phyloP scores from a whole-genome alignment of 495 filamentous ascomycete genomes.

The Xylaria castorea region DNA sequence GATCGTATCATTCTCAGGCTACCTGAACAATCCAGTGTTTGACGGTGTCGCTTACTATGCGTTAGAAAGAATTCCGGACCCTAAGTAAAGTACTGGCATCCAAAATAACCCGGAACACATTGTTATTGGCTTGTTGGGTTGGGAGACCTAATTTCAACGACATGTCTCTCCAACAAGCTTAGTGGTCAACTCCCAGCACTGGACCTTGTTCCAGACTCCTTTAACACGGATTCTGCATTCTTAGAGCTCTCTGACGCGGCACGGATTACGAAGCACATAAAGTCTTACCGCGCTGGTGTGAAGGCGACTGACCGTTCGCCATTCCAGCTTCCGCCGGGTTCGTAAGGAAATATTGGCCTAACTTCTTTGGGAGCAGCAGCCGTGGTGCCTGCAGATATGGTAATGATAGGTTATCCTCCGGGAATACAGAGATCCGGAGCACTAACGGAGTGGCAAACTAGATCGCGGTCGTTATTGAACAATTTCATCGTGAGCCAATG shows the following conservation, averaged over 20 bases:
- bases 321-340: neutral
- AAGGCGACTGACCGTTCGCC: neutral
- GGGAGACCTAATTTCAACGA: neutral
- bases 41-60: neutral
- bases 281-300: neutral
- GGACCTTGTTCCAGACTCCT: neutral
- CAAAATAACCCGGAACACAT: neutral
- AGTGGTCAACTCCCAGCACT: neutral
- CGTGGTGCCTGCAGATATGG: neutral
- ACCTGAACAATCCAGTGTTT: neutral
- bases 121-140: neutral
- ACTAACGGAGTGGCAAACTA: neutral
- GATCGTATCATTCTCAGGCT: neutral
- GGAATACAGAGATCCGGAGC: neutral
- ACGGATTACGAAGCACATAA: constrained; percentile 1
- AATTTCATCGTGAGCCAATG: neutral
- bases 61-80: neutral
- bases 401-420: neutral
- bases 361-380: neutral
- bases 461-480: neutral
- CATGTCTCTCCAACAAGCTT: neutral
- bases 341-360: neutral
- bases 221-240: neutral
- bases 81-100: neutral
- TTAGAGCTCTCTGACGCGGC: neutral